Evolutionary conservation across 75 land plant species (phyloP).

Genomic region (Cryptomeria japonica): DNA sequence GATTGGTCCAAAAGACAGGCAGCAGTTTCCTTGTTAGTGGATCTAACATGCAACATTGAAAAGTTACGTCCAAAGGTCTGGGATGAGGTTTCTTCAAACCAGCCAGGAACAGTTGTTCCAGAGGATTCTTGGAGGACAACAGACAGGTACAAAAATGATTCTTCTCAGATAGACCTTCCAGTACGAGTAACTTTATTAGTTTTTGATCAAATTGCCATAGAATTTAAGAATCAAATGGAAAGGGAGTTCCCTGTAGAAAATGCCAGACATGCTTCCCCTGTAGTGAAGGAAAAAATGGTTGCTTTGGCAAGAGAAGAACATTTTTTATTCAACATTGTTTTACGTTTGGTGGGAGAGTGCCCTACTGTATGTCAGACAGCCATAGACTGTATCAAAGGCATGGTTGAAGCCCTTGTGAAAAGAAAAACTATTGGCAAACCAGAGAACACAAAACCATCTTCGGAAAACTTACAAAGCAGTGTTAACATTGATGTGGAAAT

Average conservation of each 20-base stretch:
- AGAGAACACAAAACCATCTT: background rate
- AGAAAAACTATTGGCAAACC: background rate
- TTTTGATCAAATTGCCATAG: constrained; percentile 21
- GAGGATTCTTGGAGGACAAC: constrained; percentile 1
- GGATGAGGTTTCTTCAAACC: background rate
- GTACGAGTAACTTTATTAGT: constrained; percentile 22
- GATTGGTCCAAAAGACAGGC: constrained; percentile 10
- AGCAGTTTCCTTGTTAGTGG: constrained; percentile 25
- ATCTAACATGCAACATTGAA: constrained; percentile 25
- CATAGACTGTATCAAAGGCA: constrained; percentile 16
- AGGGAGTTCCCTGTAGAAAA: background rate
- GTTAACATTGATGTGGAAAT: background rate
- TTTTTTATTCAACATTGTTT: constrained; percentile 24
- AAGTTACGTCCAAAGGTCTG: constrained; percentile 9
- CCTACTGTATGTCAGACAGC: constrained; percentile 21
- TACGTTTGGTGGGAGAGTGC: constrained; percentile 26
- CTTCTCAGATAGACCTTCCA: constrained; percentile 4
- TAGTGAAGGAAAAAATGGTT: background rate
- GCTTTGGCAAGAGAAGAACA: constrained; percentile 12
- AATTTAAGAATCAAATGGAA: constrained; percentile 8
- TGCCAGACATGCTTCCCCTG: background rate
- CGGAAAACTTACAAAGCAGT: background rate
- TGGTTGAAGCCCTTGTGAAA: constrained; percentile 21
- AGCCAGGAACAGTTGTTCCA: background rate
- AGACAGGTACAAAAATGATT: background rate